Conservation (phyloP, 1,284 basidiomycete species). For the Trametes pubescens region DNA sequence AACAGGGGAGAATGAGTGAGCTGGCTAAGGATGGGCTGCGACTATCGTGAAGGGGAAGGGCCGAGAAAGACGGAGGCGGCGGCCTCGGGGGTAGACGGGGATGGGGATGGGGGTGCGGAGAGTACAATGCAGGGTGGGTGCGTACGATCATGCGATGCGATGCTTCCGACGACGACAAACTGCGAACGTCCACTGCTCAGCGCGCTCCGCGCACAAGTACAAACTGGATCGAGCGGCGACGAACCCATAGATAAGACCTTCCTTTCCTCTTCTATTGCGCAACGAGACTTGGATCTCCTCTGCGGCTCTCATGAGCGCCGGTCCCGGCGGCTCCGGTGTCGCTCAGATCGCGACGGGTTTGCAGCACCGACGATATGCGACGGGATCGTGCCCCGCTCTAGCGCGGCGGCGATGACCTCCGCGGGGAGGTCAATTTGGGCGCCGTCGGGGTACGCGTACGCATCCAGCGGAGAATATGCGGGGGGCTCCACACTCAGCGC, state of each 20-base stretch:
- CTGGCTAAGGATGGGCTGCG: constrained; percentile 11
- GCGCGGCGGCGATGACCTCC: constrained; percentile 80
- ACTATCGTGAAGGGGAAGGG: constrained; percentile 8
- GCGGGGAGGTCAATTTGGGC: constrained; percentile 85
- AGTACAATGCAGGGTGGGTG: constrained; percentile 35
- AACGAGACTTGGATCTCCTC: not conserved
- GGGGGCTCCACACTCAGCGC: constrained; percentile 62
- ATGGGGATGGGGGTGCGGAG: constrained; percentile 10
- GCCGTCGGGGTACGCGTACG: constrained; percentile 80
- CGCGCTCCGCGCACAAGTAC: constrained; percentile 32
- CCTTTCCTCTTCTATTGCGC: constrained; percentile 11
- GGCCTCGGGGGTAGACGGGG: constrained; percentile 1
- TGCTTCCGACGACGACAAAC: constrained; percentile 25
- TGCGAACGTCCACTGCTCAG: constrained; percentile 33
- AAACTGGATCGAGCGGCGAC: constrained; percentile 34
- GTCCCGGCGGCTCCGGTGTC: constrained; percentile 62
- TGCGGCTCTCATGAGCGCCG: constrained; percentile 47
- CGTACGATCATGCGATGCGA: constrained; percentile 30
- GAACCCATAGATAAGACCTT: constrained; percentile 26
- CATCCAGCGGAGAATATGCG: constrained; percentile 84
- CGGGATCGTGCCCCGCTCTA: constrained; percentile 73
- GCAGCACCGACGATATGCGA: constrained; percentile 55
- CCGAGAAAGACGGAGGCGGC: not conserved
- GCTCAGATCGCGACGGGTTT: constrained; percentile 57
- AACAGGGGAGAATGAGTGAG: constrained; percentile 30